Base-by-base conservation (phyloP, 2,329 filamentous ascomycete genomes). In the Talaromyces sp. region DNA sequence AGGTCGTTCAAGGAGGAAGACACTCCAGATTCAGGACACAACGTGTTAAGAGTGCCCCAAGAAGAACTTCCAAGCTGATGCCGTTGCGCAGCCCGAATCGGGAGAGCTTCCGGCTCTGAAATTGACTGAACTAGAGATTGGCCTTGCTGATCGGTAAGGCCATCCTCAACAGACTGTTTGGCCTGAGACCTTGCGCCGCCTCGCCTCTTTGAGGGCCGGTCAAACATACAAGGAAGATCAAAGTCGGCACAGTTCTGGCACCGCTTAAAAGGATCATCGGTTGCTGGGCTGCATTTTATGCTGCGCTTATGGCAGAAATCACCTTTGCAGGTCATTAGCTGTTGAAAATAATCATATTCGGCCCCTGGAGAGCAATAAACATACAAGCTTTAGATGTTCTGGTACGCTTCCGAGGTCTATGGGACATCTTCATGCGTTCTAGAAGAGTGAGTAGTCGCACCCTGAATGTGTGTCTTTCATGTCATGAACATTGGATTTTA, bases 231-330 rank as follows among this genome's bases (percentile, higher is more conserved):
- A n/a, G 75, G 70, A 56, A 83, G 78, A 58, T 76, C 79, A 69
- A 84, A 85, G 67, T 84, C 81, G 29, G 75, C 73, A 72, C 82
- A 84, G 61, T 82, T 85, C 71, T 83, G 80, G 70, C 83, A 84
- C 62, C 77, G 73, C 36, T 72, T 71, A 67, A 69, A 78, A 74
- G 67, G 56, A 54, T 78, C 75, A 6, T 70, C 70, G 65, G 73
- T 76, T 13, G 22, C 19, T 17, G 73, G 75, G 54, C 74, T 74
- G 69, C 82, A 84, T 63, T 79, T 76, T 22, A 83, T 83, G 69
- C 79, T 81, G 45, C 81, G 75, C 64, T 77, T 71, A 70, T 85
- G 81, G 72, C 84, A 85, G 70, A 82, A 81, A 71, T 85, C 83
- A 71, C 79, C 72, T 74, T 25, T 27, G 45, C 11, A 27, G 11